Conservation (phyloP, 768 basidiomycete genomes). For the Agaricus sinodeliciosus region DNA sequence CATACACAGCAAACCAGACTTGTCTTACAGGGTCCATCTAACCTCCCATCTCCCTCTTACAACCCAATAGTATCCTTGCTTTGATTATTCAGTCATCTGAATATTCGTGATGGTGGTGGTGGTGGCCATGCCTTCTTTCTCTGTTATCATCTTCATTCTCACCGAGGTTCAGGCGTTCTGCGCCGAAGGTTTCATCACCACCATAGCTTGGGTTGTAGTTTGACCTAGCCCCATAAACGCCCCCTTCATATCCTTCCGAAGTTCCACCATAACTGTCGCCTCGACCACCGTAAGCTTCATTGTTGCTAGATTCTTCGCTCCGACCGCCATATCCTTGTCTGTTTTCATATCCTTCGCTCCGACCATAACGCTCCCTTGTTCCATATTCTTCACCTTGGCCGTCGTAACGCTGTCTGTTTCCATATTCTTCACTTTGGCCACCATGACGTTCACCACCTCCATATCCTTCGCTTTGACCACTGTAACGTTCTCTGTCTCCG, state of each 20-base stretch:
- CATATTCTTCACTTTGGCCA: not conserved
- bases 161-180: slow-evolving; percentile 38
- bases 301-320: slow-evolving; percentile 1
- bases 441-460: slow-evolving; percentile 8
- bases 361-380: slow-evolving; percentile 1
- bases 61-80: not conserved
- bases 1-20: too few relatives aligned
- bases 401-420: not conserved
- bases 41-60: too few relatives aligned
- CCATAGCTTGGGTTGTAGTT: slow-evolving; percentile 25
- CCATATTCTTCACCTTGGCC: not conserved
- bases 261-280: slow-evolving; percentile 3
- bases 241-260: not conserved
- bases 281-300: not conserved
- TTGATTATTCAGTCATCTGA: slow-evolving; percentile 4
- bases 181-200: slow-evolving; percentile 43
- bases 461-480: slow-evolving; percentile 7
- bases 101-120: slow-evolving; percentile 1
- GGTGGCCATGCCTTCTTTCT: slow-evolving; percentile 12
- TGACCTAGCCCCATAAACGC: not conserved
- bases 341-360: slow-evolving; percentile 4
- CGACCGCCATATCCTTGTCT: not conserved
- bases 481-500: not conserved
- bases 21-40: too few relatives aligned
- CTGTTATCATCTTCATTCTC: slow-evolving; percentile 25